phyloP scores from a whole-genome alignment of 2,329 filamentous ascomycete genomes.

The Fonsecaea nubica region DNA sequence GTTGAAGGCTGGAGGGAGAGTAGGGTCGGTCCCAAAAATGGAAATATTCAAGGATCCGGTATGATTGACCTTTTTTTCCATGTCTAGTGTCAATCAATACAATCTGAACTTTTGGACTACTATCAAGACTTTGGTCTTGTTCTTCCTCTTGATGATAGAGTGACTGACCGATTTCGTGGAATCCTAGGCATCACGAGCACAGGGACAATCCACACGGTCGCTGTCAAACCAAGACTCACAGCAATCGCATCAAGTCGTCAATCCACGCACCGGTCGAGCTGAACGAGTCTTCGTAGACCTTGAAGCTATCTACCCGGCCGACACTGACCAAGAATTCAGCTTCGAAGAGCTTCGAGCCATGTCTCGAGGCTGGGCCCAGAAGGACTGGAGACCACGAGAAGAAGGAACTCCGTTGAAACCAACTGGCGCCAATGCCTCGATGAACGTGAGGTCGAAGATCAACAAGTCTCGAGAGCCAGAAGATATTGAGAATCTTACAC shows the following conservation, averaged over 20 bases:
- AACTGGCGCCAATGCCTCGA: conserved; percentile 17
- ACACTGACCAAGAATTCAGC: conserved; percentile 76
- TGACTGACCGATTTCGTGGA: conserved; percentile 40
- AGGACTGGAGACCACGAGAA: conserved; percentile 56
- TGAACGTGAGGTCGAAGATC: conserved; percentile 20
- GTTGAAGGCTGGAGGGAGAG: conserved; percentile 83
- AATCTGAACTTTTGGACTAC: conserved; percentile 19
- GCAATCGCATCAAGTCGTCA: conserved; percentile 80
- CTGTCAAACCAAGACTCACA: conserved; percentile 66
- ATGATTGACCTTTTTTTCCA: conserved; percentile 63
- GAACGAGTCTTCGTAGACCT: conserved; percentile 90
- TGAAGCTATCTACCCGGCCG: conserved; percentile 80
- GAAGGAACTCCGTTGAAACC: conserved; percentile 13
- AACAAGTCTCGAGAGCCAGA: conserved; percentile 41
- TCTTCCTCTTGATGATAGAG: neutral
- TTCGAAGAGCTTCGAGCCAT: conserved; percentile 91
- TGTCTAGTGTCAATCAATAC: conserved; percentile 30
- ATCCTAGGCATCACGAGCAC: conserved; percentile 56
- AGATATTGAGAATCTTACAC: conserved; percentile 40
- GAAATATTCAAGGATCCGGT: conserved; percentile 95
- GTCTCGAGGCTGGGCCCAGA: conserved; percentile 70
- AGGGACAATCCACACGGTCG: conserved; percentile 42
- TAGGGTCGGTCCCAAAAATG: conserved; percentile 79
- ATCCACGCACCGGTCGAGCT: conserved; percentile 79
- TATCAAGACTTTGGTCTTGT: neutral